These are phyloP conservation scores for Sutorius australiensis DNA, from an alignment of 768 basidiomycete genomes.

Conservation along the genomic window DNA sequence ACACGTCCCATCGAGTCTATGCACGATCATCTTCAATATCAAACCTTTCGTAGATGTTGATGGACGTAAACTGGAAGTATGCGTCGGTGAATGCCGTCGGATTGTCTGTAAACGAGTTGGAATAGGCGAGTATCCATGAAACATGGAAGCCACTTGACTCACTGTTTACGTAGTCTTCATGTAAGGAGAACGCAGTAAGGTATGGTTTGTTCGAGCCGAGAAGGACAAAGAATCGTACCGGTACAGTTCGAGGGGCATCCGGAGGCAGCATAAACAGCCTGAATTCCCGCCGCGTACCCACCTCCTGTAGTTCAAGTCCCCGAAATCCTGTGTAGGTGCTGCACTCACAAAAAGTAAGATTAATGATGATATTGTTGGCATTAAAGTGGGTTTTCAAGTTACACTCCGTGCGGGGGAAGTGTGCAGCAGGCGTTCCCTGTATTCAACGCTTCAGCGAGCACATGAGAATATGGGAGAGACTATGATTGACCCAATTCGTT, in stretches of 20 bases:
- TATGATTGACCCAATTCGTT: constrained; percentile 20
- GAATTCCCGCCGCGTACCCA: constrained; percentile 29
- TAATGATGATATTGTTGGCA: constrained; percentile 33
- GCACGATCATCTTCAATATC: too few relatives aligned
- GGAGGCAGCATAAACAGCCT: constrained; percentile 24
- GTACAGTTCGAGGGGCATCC: constrained; percentile 31
- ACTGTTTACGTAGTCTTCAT: constrained; percentile 28
- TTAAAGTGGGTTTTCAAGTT: constrained; percentile 36
- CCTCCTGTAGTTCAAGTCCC: constrained; percentile 14
- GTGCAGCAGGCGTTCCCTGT: constrained; percentile 33
- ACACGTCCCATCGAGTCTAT: too few relatives aligned
- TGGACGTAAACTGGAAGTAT: constrained; percentile 39
- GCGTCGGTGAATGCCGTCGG: constrained; percentile 40
- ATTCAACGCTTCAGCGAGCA: neutral
- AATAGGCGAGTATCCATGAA: neutral
- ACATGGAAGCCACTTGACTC: neutral
- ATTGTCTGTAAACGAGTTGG: constrained; percentile 21
- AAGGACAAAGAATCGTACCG: constrained; percentile 12
- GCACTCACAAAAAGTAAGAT: constrained; percentile 32
- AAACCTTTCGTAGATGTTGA: constrained; percentile 34
- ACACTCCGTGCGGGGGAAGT: constrained; percentile 39
- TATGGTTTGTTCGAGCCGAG: neutral
- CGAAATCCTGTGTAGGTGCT: neutral
- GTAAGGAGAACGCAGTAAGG: too few relatives aligned
- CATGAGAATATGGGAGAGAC: neutral